phyloP scores from a whole-genome alignment of 1,284 basidiomycete species.

The Austroboletus olivaceoglutinosus region DNA sequence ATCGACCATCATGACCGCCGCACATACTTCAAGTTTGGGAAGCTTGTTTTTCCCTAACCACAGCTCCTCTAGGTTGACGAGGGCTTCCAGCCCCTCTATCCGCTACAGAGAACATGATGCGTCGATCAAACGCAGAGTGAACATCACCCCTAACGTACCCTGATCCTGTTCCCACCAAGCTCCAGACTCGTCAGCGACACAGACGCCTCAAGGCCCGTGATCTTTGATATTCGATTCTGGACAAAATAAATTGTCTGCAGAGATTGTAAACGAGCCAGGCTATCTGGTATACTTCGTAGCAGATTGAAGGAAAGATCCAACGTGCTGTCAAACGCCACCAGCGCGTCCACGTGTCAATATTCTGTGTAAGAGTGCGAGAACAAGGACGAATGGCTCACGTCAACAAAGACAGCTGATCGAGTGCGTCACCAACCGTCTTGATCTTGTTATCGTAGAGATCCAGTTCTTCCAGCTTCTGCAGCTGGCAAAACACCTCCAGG shows the following conservation, averaged over 20 bases:
- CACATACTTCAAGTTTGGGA: constrained; percentile 66
- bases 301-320: constrained; percentile 93
- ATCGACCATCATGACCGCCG: not conserved
- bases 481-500: constrained; percentile 53
- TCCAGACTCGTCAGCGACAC: not conserved
- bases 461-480: constrained; percentile 79
- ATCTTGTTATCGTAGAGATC: constrained; percentile 90
- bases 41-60: constrained; percentile 99
- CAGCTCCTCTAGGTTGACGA: constrained; percentile 84
- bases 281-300: no score
- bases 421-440: constrained; percentile 64
- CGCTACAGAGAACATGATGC: constrained; percentile 43
- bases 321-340: constrained; percentile 44
- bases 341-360: not conserved
- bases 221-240: constrained; percentile 90
- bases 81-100: constrained; percentile 85
- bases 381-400: constrained; percentile 33
- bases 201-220: constrained; percentile 65
- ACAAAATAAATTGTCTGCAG: constrained; percentile 89
- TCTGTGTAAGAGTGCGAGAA: not conserved
- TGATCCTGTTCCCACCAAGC: constrained; percentile 54
- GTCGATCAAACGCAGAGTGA: not conserved
- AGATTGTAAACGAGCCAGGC: constrained; percentile 46
- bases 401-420: constrained; percentile 72
- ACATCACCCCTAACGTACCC: constrained; percentile 46